Evolutionary conservation across 495 filamentous ascomycete species (phyloP).

Genomic region (Saxophila tyrrhenica): DNA sequence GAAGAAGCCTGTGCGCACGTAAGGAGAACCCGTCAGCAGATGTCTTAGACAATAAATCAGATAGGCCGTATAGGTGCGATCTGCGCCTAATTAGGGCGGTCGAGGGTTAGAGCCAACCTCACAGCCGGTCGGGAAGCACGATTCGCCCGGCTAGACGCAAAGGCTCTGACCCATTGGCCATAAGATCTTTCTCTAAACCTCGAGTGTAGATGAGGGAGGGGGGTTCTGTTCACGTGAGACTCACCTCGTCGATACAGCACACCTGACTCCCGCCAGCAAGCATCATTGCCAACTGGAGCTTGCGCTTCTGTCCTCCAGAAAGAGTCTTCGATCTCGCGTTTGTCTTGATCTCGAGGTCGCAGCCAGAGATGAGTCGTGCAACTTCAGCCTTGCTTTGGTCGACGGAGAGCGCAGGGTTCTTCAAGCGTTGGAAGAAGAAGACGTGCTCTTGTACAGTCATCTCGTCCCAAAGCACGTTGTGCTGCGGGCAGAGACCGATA

Average conservation of each 20-base stretch:
- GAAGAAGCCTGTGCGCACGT: no score
- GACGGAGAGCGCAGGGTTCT: slow-evolving; percentile 26
- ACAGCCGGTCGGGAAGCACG: no score
- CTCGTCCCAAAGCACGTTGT: slow-evolving; percentile 76
- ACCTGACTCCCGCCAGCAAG: slow-evolving; percentile 79
- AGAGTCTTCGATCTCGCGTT: slow-evolving; percentile 56
- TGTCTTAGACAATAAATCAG: no score
- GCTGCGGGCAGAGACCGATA: slow-evolving; percentile 65
- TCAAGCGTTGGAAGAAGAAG: slow-evolving; percentile 63
- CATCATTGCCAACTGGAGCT: slow-evolving; percentile 87
- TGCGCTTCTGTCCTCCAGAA: slow-evolving; percentile 80
- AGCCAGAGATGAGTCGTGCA: slow-evolving; percentile 45
- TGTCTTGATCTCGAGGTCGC: slow-evolving; percentile 61
- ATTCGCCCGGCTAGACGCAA: no score
- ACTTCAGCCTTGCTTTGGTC: slow-evolving; percentile 38
- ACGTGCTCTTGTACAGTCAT: slow-evolving; percentile 75
- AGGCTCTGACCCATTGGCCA: no score
- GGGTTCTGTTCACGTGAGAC: no score
- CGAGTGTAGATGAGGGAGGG: no score
- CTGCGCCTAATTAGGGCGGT: no score
- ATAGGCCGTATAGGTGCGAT: no score
- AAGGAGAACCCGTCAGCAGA: no score
- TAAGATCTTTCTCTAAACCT: no score
- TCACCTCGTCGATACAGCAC: slow-evolving; percentile 84
- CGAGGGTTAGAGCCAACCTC: no score